phyloP scores from a whole-genome alignment of 352 stramenopile genomes.

The Phytopythium aichiense region DNA sequence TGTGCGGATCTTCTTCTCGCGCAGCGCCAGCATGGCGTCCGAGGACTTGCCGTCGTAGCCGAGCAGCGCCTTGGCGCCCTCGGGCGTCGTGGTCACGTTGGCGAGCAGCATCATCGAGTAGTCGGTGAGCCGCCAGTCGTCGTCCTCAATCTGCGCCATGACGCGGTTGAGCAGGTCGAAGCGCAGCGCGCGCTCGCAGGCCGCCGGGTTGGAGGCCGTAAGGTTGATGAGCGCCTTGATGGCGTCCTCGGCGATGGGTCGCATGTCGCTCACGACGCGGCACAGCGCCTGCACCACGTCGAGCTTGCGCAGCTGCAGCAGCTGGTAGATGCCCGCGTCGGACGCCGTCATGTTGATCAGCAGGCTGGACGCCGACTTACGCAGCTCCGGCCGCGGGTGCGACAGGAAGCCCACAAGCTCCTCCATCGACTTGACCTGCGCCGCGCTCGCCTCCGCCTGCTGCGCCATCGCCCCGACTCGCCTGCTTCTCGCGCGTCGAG shows the following conservation, averaged over 20 bases:
- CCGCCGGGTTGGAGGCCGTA: conserved; percentile 60
- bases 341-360: conserved; percentile 82
- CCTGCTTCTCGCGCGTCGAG: background rate
- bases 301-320: conserved; percentile 66
- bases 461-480: conserved; percentile 30
- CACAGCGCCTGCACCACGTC: conserved; percentile 78
- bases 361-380: conserved; percentile 79
- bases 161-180: conserved; percentile 81
- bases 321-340: conserved; percentile 71
- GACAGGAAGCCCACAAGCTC: conserved; percentile 82
- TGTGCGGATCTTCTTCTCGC: conserved; percentile 79
- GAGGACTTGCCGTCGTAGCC: conserved; percentile 49
- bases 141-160: conserved; percentile 82
- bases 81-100: conserved; percentile 72
- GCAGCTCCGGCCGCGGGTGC: conserved; percentile 76
- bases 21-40: conserved; percentile 41
- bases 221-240: conserved; percentile 88
- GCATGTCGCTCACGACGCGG: conserved; percentile 79
- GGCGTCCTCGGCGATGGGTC: conserved; percentile 76
- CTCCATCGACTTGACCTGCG: conserved; percentile 70
- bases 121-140: conserved; percentile 79
- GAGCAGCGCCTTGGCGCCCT: conserved; percentile 63
- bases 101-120: conserved; percentile 87
- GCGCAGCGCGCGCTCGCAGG: conserved; percentile 71
- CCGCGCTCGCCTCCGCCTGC: conserved; percentile 29